Base-by-base conservation (phyloP, 371 early-diverging fungal genomes). In the Mortierella sp. region DNA sequence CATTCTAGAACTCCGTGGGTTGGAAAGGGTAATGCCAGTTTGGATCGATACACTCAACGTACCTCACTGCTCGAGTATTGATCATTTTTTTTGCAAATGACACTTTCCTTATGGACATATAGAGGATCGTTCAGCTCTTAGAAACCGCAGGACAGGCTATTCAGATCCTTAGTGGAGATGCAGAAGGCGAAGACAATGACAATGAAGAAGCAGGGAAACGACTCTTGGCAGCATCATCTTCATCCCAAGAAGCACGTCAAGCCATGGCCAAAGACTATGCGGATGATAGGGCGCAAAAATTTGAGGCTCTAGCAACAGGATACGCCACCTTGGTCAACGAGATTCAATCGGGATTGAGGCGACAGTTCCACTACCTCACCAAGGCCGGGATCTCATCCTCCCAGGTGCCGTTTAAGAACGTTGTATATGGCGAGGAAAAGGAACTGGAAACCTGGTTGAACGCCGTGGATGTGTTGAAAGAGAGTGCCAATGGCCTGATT, bases 71-170 rank as follows among this genome's bases (percentile, higher is more conserved):
- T n/a, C n/a, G n/a, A n/a, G n/a, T n/a, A n/a, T n/a, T n/a, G n/a
- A n/a, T n/a, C n/a, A n/a, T n/a, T n/a, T n/a, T n/a, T n/a, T n/a
- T n/a, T n/a, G n/a, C n/a, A n/a, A n/a, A 39, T 14, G 39, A 39
- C 39, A 39, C 39, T 9, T 40, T 14, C 34, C 24, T 50, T 25
- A 41, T 2, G 8, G 5, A 16, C 22, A 14, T 24, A 49, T 43
- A 74, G 76, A 63, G 76, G 53, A 74, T 74, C 34, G 54, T 74
- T 5, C 76, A 74, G 21, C 57, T 74, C 6, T 41, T 74, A 19
- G 68, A 74, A 39, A 74, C 76, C 3, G 76, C 76, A 6, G 76
- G 76, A 19, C 60, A 74, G 50, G 76, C 76, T 14, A 74, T 74
- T 28, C 76, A 74, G 45, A 63, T 74, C 39, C 51, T 74, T 22